Base-by-base conservation (phyloP, 331 rosid species). In the Quercus phellos region DNA sequence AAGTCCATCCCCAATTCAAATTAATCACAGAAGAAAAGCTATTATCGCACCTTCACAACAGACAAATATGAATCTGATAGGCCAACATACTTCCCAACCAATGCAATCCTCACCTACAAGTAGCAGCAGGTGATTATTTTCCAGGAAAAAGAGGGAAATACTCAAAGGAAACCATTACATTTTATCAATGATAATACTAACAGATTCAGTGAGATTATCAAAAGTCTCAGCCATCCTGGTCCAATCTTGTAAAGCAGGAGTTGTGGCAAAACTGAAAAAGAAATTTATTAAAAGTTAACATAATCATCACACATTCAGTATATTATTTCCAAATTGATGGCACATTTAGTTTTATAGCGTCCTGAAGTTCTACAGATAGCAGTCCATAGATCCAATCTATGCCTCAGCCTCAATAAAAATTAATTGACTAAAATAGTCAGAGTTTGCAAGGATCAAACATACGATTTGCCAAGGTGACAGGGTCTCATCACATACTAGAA, bases 81-180 rank as follows among this genome's bases (percentile, higher is more conserved):
- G 85, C 97, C 98, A 79, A 95, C 96, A 80, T 95, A 95, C 83
- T 95, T 95, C 76, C 99, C 99, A 42, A 95, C 99, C 99, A 95
- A 86, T 17, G 99, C 99, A 84, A 95, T 93, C 83, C 88, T 91
- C 78, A 95, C 98, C 99, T 95, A 85, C 34, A 83, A 75, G 82
- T 6, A 77, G 75, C 74, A 84, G 74, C 46, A 55, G 22, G 73
- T 56, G 74, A 43, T 80, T 79, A 77, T 24, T 60, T 63, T 46
- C 22, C 21, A 27, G 42, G 75, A 56, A 82, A 73, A 60, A 30
- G 27, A 71, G 38, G 56, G 51, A 70, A 74, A 46, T 24, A 80
- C 50, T 76, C 34, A 51, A 58, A 71, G 53, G 71, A 74, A 43
- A 74, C 38, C 75, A 35, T 58, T 42, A 61, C 72, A 71, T 46